Conservation (phyloP, 2,329 filamentous ascomycete species). For the Byssochlamys sp. region DNA sequence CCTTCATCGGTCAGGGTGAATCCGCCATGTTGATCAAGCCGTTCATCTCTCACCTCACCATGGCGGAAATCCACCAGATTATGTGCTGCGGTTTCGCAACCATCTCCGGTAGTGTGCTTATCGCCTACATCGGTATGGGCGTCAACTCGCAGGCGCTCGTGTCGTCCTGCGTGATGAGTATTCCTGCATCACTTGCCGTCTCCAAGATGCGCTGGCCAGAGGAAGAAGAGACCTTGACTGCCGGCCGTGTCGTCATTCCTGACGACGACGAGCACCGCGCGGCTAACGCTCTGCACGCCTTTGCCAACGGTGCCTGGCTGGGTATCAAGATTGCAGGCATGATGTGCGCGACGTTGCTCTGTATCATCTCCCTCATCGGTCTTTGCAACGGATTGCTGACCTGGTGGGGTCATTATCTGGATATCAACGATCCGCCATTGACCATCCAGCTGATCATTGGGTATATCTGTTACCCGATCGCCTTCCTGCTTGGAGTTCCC, state of each 20-base stretch:
- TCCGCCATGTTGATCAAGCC: conserved; percentile 85
- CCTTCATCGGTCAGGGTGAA: conserved; percentile 90
- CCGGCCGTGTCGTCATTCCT: conserved; percentile 69
- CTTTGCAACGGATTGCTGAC: conserved; percentile 67
- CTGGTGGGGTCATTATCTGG: conserved; percentile 75
- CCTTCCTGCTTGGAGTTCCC: conserved; percentile 72
- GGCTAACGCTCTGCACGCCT: conserved; percentile 74
- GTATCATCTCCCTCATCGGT: conserved; percentile 68
- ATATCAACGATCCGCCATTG: conserved; percentile 59
- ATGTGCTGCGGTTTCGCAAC: conserved; percentile 90
- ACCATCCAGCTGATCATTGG: conserved; percentile 67
- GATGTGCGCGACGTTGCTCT: conserved; percentile 69
- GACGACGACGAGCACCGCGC: conserved; percentile 63
- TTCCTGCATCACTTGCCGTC: conserved; percentile 78
- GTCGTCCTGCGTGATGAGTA: conserved; percentile 90
- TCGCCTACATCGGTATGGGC: conserved; percentile 75
- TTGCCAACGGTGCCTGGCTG: conserved; percentile 74
- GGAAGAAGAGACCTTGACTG: conserved; percentile 73
- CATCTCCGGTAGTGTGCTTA: conserved; percentile 77
- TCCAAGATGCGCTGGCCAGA: conserved; percentile 87
- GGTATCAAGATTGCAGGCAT: conserved; percentile 80
- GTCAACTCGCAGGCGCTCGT: conserved; percentile 77
- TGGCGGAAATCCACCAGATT: conserved; percentile 81
- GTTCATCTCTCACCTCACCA: conserved; percentile 74
- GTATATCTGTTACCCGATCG: conserved; percentile 67